These are phyloP conservation scores for Trichoderma sp. DNA, from an alignment of 2,329 filamentous ascomycete genomes.

Conservation along the genomic window DNA sequence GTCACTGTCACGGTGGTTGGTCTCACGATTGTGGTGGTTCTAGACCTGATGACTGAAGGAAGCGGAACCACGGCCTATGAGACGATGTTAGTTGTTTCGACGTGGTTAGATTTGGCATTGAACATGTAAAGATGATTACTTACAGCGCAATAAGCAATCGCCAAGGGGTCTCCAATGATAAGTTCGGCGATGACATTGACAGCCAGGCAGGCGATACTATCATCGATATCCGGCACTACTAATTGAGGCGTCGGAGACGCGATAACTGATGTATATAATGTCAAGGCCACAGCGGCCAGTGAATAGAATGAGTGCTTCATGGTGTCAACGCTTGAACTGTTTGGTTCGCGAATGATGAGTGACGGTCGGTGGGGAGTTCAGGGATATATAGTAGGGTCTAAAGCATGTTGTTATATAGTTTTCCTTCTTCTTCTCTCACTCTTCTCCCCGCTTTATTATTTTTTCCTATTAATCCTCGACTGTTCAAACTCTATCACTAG, in stretches of 20 bases:
- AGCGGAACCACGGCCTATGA: neutral
- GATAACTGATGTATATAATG: neutral
- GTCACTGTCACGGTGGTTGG: neutral
- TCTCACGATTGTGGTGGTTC: neutral
- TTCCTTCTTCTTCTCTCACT: neutral
- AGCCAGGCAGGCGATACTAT: neutral
- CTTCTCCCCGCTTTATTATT: too few species aligned
- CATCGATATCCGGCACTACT: neutral
- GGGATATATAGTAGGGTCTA: neutral
- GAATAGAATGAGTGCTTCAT: neutral
- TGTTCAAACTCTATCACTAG: neutral
- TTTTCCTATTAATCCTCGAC: neutral
- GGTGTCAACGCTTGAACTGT: neutral
- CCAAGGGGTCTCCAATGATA: neutral
- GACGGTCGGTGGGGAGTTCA: neutral
- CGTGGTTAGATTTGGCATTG: neutral
- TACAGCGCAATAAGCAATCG: neutral
- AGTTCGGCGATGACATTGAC: neutral
- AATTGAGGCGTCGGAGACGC: conserved; percentile 9
- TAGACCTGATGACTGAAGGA: neutral
- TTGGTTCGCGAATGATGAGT: neutral
- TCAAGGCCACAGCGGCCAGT: neutral
- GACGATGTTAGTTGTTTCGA: neutral
- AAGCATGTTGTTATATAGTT: neutral
- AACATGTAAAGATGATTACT: neutral